Evolutionary conservation across 1,284 basidiomycete species (phyloP).

Genomic region (Austroboletus novae-zelandiae): DNA sequence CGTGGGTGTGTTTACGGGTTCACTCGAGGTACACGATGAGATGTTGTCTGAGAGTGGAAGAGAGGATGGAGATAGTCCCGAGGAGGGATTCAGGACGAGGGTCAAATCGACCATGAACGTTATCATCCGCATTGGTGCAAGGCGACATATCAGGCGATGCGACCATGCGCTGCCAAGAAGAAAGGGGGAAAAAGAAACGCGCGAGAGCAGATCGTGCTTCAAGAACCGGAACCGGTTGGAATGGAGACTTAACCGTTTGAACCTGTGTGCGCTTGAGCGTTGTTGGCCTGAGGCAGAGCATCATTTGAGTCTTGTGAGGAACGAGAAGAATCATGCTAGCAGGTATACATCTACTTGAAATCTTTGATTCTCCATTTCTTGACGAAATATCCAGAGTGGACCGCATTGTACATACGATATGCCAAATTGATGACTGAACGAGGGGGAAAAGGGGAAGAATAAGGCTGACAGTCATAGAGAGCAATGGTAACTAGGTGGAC

Average conservation of each 20-base stretch:
- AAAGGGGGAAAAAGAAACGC: neutral
- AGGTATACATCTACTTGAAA: no score
- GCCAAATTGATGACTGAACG: no score
- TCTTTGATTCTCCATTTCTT: no score
- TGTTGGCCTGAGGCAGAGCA: no score
- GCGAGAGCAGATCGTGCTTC: conserved; percentile 31
- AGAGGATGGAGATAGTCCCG: conserved; percentile 19
- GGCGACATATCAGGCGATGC: conserved; percentile 33
- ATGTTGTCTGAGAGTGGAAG: conserved; percentile 73
- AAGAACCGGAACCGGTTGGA: conserved; percentile 37
- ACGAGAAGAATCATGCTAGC: no score
- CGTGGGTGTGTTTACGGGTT: conserved; percentile 71
- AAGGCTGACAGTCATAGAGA: no score
- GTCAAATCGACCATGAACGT: conserved; percentile 50
- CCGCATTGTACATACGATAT: no score
- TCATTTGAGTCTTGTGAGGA: no score
- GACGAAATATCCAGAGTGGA: no score
- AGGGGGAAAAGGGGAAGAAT: no score
- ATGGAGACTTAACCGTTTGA: conserved; percentile 19
- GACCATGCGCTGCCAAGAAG: conserved; percentile 1
- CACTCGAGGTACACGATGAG: conserved; percentile 68
- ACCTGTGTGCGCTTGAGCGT: no score
- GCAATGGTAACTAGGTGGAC: no score
- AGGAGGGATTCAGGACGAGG: conserved; percentile 62
- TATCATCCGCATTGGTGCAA: conserved; percentile 59